Evolutionary conservation across 768 basidiomycete genomes (phyloP).

Genomic region (Cystobasidium ongulense): DNA sequence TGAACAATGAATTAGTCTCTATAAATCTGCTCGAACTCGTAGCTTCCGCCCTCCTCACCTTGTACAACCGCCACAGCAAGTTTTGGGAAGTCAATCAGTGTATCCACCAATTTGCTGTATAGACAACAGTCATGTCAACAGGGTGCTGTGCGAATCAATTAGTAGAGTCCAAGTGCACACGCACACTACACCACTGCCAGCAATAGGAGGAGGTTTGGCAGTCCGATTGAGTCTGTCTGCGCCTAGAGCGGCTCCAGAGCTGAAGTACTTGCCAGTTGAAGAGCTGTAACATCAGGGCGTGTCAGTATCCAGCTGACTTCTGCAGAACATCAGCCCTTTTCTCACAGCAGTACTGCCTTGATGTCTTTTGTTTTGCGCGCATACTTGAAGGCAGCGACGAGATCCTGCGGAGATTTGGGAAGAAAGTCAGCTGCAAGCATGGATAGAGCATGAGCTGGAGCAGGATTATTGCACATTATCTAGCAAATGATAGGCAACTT

Average conservation of each 20-base stretch:
- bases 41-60: background rate
- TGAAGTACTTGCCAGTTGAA: conserved; percentile 20
- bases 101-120: conserved; percentile 10
- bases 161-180: background rate
- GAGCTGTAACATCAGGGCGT: background rate
- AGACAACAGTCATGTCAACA: background rate
- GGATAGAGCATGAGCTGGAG: too few relatives aligned
- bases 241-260: conserved; percentile 15
- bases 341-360: conserved; percentile 22
- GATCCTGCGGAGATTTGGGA: background rate
- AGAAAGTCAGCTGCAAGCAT: background rate
- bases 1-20: too few relatives aligned
- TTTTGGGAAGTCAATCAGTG: conserved; percentile 29
- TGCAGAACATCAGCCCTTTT: background rate
- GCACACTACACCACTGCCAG: background rate
- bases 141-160: background rate
- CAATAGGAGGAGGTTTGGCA: background rate
- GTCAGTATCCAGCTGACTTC: background rate
- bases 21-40: too few relatives aligned
- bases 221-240: background rate
- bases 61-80: conserved; percentile 16
- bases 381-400: background rate
- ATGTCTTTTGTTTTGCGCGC: background rate
- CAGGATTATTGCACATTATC: too few relatives aligned
- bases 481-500: too few relatives aligned